phyloP scores from a whole-genome alignment of 139 green algal species.

The Chlamydomonas urium region DNA sequence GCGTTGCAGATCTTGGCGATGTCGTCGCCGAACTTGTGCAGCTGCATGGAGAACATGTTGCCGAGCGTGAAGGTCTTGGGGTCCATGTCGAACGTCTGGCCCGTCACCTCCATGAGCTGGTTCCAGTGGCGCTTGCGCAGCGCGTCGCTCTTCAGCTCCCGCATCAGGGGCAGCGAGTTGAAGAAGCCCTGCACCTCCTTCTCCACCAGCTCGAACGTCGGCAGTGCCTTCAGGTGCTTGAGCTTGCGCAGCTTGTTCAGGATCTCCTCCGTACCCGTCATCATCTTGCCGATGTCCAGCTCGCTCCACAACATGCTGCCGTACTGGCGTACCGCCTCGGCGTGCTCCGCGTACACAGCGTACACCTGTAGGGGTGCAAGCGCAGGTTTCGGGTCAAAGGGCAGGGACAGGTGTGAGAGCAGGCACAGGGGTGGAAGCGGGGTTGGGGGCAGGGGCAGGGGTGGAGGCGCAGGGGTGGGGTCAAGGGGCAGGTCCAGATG shows the following conservation, averaged over 20 bases:
- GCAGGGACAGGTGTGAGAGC: no score
- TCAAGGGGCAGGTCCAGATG: no score
- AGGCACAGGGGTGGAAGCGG: no score
- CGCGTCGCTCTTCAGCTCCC: slow-evolving; percentile 76
- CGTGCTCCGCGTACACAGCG: slow-evolving; percentile 67
- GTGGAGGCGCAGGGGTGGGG: no score
- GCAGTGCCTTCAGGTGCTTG: slow-evolving; percentile 61
- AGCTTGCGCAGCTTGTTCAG: slow-evolving; percentile 48
- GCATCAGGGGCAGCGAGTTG: slow-evolving; percentile 78
- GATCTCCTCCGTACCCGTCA: slow-evolving; percentile 49
- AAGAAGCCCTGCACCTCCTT: slow-evolving; percentile 71
- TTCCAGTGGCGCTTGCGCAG: slow-evolving; percentile 38
- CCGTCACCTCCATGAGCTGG: slow-evolving; percentile 41
- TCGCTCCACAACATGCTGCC: slow-evolving; percentile 71
- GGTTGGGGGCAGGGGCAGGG: no score
- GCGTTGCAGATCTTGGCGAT: slow-evolving; percentile 67
- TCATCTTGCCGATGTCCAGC: slow-evolving; percentile 73
- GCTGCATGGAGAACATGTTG: slow-evolving; percentile 75
- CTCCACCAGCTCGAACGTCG: slow-evolving; percentile 62
- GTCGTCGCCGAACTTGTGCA: slow-evolving; percentile 63
- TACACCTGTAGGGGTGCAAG: slow-evolving; percentile 53
- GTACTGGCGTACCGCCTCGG: slow-evolving; percentile 53
- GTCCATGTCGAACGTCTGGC: slow-evolving; percentile 78
- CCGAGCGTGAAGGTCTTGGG: slow-evolving; percentile 79
- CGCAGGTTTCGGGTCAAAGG: background rate